Evolutionary conservation across 2,329 filamentous ascomycete genomes (phyloP), one percentile per base, ranked within the genome.

Genomic region (Setomelanomma holmii): DNA sequence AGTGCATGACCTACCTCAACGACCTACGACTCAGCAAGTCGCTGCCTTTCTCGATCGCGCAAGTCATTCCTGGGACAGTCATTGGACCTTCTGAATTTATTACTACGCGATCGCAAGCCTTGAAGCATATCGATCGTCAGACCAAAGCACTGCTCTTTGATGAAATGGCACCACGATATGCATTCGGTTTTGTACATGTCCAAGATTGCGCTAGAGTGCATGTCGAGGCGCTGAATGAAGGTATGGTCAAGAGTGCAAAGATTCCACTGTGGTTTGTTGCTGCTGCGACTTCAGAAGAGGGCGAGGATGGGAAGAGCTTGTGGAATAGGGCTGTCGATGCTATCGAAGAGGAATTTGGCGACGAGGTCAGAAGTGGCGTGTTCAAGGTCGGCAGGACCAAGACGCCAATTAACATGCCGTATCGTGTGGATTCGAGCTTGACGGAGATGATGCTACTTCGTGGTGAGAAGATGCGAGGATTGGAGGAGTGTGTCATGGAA

Each of bases 151-250:
- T 73, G 4, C 49, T 74, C 1, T 74, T 74, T 53, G 64, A 71
- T 30, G 64, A 64, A 8, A 49, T 59, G 6, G 61, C 63, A 10
- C 67, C 71, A 3, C 59, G 65, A 7, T 73, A 74, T 51, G 61
- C 63, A 5, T 74, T 74, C 45, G 69, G 69, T 3, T 74, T 74
- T n/a, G 68, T 73, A 21, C 61, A 70, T 34, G 61, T 73, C 1
- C 40, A 62, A 5, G 69, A 74, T 38, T 72, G 68, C 45, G 69
- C 71, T 10, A 56, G 48, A 7, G 56, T 74, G 5, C 69, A 72
- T 53, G 55, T 74, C 5, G 66, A 69, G 46, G 66, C 68, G 1
- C 45, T 74, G 10, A 48, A 71, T 17, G 62, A 61, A 19, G 21
- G 21, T 4, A 64, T 58, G 10, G 55, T 63, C 0, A 43, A 43